A percentile compares a stretch with the other conserved stretches of the same genome.
phyloP scores from a whole-genome alignment of 768 basidiomycete genomes.

The Podaxis sp. region DNA sequence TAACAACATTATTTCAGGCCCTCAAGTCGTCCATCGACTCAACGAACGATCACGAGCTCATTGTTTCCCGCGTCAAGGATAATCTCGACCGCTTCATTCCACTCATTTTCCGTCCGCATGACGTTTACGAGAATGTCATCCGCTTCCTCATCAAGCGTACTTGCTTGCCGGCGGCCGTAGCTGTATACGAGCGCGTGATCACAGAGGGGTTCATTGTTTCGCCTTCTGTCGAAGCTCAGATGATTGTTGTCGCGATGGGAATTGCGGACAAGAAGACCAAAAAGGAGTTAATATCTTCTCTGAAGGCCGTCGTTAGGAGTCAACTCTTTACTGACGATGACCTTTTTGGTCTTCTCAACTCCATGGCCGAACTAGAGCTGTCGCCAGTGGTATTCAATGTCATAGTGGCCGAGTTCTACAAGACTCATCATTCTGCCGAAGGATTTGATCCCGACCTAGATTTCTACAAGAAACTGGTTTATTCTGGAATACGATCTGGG shows the following conservation, averaged over 20 bases:
- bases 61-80: conserved; percentile 1
- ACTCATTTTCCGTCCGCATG: background rate
- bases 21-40: background rate
- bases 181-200: conserved; percentile 8
- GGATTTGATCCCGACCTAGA: background rate
- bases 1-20: background rate
- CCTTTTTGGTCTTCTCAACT: background rate
- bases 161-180: conserved; percentile 1
- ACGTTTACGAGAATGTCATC: background rate
- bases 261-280: background rate
- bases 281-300: background rate
- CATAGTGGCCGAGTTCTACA: background rate
- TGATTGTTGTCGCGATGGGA: background rate
- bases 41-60: background rate
- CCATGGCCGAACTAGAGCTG: conserved; percentile 1
- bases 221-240: conserved; percentile 11
- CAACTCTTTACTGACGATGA: background rate
- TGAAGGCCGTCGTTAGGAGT: background rate
- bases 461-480: background rate
- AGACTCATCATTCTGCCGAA: background rate
- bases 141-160: background rate
- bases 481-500: background rate
- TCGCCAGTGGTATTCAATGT: background rate
- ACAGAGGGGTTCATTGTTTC: conserved; percentile 2
- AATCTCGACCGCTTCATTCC: conserved; percentile 1